These are phyloP conservation scores for Nitzschia sp. DNA, from an alignment of 108 stramenopile species.

Conservation along the genomic window DNA sequence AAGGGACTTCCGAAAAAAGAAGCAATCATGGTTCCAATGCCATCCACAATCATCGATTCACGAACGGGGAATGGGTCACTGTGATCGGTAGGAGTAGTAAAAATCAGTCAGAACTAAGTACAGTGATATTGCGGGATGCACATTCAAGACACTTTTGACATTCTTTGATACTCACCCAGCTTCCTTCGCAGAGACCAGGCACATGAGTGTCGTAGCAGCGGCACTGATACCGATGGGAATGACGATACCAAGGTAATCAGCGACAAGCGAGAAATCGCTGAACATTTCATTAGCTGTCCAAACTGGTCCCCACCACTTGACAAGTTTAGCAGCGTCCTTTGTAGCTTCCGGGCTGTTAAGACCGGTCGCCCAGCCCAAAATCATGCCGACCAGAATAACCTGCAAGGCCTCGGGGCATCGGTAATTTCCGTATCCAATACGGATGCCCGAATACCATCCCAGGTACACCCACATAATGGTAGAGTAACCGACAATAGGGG, in stretches of 20 bases:
- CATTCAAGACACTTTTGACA: too few species aligned
- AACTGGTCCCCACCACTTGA: constrained; percentile 29
- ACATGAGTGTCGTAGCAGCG: constrained; percentile 35
- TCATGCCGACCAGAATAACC: constrained; percentile 37
- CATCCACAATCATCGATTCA: constrained; percentile 66
- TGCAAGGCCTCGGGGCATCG: constrained; percentile 49
- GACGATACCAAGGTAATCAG: constrained; percentile 49
- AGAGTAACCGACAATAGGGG: constrained; percentile 44
- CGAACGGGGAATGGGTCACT: constrained; percentile 51
- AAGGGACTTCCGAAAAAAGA: constrained; percentile 62
- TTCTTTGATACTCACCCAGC: constrained; percentile 52
- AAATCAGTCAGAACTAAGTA: too few species aligned
- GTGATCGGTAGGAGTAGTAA: too few species aligned
- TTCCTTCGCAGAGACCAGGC: constrained; percentile 52
- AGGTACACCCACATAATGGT: constrained; percentile 45
- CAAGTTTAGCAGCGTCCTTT: constrained; percentile 20
- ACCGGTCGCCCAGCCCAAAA: constrained; percentile 44
- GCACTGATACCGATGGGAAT: constrained; percentile 52
- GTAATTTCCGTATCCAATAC: constrained; percentile 23
- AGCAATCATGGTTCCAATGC: constrained; percentile 61
- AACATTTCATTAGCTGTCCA: constrained; percentile 37
- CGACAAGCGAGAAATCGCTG: constrained; percentile 27
- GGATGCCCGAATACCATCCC: constrained; percentile 43
- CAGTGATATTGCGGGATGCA: too few species aligned
- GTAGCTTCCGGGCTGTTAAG: constrained; percentile 26